These are phyloP conservation scores for Tuber calosporum DNA, from an alignment of 495 filamentous ascomycete genomes.

Conservation along the genomic window DNA sequence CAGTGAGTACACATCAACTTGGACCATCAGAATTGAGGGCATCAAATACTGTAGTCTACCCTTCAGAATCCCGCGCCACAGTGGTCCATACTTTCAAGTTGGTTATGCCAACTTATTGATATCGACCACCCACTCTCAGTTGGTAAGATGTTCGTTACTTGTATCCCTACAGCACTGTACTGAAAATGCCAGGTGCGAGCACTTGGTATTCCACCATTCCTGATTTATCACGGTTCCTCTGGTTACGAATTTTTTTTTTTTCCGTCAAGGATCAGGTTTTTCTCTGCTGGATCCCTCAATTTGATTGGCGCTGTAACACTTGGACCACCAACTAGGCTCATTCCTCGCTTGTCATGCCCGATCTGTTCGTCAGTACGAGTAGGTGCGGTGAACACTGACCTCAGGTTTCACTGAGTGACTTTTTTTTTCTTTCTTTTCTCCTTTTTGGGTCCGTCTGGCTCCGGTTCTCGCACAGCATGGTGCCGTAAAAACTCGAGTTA, in stretches of 20 bases:
- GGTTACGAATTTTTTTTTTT: too few species aligned
- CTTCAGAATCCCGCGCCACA: neutral
- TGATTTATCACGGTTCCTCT: too few species aligned
- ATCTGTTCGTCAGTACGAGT: neutral
- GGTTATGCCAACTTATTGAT: neutral
- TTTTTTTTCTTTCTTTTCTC: neutral
- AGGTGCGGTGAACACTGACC: neutral
- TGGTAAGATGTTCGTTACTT: too few species aligned
- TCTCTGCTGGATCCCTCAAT: too few species aligned
- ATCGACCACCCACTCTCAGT: neutral
- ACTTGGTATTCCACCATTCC: too few species aligned
- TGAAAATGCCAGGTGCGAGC: too few species aligned
- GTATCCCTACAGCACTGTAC: too few species aligned
- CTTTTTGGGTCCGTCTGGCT: too few species aligned
- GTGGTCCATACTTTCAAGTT: neutral
- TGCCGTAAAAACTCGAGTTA: too few species aligned
- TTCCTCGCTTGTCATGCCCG: neutral
- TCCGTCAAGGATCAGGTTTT: too few species aligned
- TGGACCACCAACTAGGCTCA: neutral
- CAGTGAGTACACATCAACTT: neutral
- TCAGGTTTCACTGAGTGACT: neutral
- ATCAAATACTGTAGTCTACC: neutral
- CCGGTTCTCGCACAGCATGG: too few species aligned
- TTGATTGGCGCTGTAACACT: neutral
- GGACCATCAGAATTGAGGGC: neutral